Base-by-base conservation (phyloP, 1,284 basidiomycete genomes). In the Mixia osmundae region DNA sequence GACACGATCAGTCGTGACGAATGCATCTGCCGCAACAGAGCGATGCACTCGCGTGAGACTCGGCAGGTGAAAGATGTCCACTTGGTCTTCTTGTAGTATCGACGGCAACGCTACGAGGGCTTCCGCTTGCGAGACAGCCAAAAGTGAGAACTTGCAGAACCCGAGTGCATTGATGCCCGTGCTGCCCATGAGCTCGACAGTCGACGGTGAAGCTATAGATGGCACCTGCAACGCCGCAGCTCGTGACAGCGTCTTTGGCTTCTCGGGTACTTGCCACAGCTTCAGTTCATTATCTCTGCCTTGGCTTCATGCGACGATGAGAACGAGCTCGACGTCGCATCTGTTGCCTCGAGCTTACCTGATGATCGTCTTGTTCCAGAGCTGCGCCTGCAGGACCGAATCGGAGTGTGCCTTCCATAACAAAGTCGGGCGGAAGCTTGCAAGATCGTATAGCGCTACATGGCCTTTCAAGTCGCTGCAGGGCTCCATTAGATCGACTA, bases 21-120 rank as follows among this genome's bases (percentile, higher is more conserved):
- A 43, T 2, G 33, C 28, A 10, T 33, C 34, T 5, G 30, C 36
- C n/a, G 48, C 48, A 12, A 51, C 19, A 5, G 47, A 45, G 1
- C 50, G 39, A 26, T 44, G 44, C 0, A 44, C 19, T 4, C 50
- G 44, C 2, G 27, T 30, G 9, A 24, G 20, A 1, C 42, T 39
- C 0, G 47, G 47, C 3, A 49, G 21, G 31, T 50, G 45, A 23
- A 47, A 51, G 21, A 51, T 43, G 35, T 51, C 50, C 9, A 49
- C 40, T 46, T 47, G 22, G 8, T 45, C 44, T 27, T 51, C 50
- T 23, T 50, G 45, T 15, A 43, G 43, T 24, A 50, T 34, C 18
- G 47, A 40, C 16, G 45, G 47, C 2, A 49, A 42, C 0, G 48
- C 47, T 1, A 50, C 29, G 5, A 48, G 38, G 6, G 34, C 45